phyloP scores from a whole-genome alignment of 345 rosid species.

The Populus alba region DNA sequence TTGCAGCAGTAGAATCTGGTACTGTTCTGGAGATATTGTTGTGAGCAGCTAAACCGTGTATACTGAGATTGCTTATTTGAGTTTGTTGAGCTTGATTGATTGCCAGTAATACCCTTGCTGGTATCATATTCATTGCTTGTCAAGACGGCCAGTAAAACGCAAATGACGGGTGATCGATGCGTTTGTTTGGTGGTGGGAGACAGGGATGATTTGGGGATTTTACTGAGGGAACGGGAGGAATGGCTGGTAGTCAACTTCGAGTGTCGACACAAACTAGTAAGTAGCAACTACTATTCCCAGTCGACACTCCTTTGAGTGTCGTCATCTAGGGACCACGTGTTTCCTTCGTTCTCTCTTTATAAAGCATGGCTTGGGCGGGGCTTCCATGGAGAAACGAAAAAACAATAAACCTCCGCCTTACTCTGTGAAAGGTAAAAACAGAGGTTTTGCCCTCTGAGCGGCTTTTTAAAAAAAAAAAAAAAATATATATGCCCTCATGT shows the following conservation, averaged over 20 bases:
- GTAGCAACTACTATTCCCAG: too few species aligned
- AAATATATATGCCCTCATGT: too few species aligned
- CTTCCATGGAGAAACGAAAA: too few species aligned
- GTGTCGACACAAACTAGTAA: neutral
- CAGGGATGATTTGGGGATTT: neutral
- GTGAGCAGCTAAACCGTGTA: neutral
- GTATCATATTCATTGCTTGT: neutral
- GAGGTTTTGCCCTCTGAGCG: too few species aligned
- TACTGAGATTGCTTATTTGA: neutral
- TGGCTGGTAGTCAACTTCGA: neutral
- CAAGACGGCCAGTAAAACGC: neutral
- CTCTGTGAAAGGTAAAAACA: too few species aligned
- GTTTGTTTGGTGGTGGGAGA: neutral
- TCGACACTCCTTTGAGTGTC: too few species aligned
- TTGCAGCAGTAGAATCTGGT: neutral
- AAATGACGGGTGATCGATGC: neutral
- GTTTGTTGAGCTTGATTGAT: neutral
- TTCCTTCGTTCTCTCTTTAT: too few species aligned
- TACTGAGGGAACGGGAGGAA: neutral
- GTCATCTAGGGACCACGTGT: too few species aligned
- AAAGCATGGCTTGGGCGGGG: too few species aligned
- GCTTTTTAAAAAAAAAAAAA: too few species aligned
- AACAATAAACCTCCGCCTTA: too few species aligned
- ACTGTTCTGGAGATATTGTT: neutral
- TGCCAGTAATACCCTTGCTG: neutral